phyloP scores from a whole-genome alignment of 2,329 filamentous ascomycete species.

The Neofusicoccum kwambonambiense region DNA sequence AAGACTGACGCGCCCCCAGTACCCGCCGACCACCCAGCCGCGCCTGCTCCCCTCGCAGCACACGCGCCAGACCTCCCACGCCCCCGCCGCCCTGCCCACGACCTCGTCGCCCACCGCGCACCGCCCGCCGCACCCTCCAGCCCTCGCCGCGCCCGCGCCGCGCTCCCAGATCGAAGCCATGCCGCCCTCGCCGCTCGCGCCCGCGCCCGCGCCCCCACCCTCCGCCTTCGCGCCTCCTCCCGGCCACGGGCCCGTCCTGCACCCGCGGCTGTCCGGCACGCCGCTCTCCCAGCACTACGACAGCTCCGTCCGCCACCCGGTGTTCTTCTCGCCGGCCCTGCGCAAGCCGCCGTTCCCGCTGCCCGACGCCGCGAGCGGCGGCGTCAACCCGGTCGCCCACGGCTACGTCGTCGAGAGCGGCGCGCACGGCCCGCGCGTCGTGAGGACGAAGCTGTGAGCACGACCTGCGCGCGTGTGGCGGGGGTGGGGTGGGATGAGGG shows the following conservation, averaged over 20 bases:
- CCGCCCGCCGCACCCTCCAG: not conserved
- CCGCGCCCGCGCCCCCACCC: constrained; percentile 19
- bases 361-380: constrained; percentile 21
- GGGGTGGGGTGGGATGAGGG: not conserved
- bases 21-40: not conserved
- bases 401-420: constrained; percentile 41
- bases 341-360: constrained; percentile 54
- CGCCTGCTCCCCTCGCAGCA: constrained; percentile 26
- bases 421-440: not conserved
- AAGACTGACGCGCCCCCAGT: not conserved
- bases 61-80: constrained; percentile 10
- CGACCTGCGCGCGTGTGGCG: not conserved
- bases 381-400: constrained; percentile 43
- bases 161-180: constrained; percentile 52
- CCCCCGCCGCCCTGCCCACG: not conserved
- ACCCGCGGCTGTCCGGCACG: not conserved
- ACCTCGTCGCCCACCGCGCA: not conserved
- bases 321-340: constrained; percentile 70
- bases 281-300: constrained; percentile 42
- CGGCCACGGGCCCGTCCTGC: not conserved
- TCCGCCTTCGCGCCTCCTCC: constrained; percentile 18
- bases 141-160: constrained; percentile 23
- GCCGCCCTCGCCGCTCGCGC: constrained; percentile 29
- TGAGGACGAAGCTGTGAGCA: constrained; percentile 12
- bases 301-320: constrained; percentile 65